Base-by-base conservation (phyloP, 768 basidiomycete species). In the Hypsizygus marmoreus region DNA sequence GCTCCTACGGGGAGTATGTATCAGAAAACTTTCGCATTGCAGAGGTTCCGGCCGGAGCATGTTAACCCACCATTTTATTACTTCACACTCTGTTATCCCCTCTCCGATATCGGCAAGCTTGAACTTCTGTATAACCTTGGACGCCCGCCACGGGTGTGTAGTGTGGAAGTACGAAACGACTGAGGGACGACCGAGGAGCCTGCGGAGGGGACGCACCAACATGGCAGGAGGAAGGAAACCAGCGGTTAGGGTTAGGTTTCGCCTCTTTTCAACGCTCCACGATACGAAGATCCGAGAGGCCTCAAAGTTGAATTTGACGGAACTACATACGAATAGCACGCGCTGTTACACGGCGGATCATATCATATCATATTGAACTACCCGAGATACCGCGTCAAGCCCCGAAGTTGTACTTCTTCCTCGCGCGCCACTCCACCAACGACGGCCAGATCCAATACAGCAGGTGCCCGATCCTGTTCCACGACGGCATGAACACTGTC, bases 41-140 rank as follows among this genome's bases (percentile, higher is more conserved):
- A 13, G 10, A 37, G 39, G 50, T 39, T 51, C 54, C 62, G 60
- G 63, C 62, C 63, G 66, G 62, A 62, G 28, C 54, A 50, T 50
- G 37, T 30, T 25, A 12, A 74, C 81, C 50, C 50, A 88, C 91
- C 91, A 94, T 63, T 84, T 85, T 36, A 95, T 82, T 53, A 94
- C 78, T 67, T 95, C 90, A 59, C 88, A 90, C 64, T 94, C 91
- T 17, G 90, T 91, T 54, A 94, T 92, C 4, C 91, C 91, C 65
- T 93, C 91, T 4, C 92, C 91, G 58, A 93, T 90, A 61, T 91
- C 88, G 1, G 88, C 88, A 29, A 91, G 79, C 46, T 82, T 88
- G 72, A 90, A 90, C 7, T 73, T 78, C 45, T 86, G 72, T 17
- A 73, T 49, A 9, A 70, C 64, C 45, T 73, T 76, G 25, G 64